Base-by-base conservation (phyloP, 2,329 filamentous ascomycete genomes). In the Gliomastix tumulicola region DNA sequence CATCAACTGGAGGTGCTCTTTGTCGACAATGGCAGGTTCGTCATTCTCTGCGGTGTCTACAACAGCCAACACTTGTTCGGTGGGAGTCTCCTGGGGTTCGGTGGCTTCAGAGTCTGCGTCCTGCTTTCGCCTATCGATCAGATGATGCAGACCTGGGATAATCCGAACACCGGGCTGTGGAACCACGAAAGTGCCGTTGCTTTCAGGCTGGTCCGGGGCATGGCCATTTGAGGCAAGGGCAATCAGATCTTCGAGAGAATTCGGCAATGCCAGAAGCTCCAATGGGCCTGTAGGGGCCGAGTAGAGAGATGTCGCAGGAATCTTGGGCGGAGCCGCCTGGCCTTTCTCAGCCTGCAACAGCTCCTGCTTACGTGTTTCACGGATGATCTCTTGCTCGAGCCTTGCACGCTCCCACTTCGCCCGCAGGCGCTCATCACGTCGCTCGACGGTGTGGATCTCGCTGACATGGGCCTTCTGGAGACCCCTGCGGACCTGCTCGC, bases 331-430 rank as follows among this genome's bases (percentile, higher is more conserved):
- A n/a, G 31, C 36, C n/a, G n/a, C 23, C 12, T 23, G 31, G 19
- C 31, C 18, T 20, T 12, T 45, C 22, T 49, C 46, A 3, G 50
- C 49, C 37, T 50, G 39, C 31, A 45, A 42, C 1, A 68, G 67
- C 48, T 78, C 74, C 35, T 64, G 55, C 13, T 63, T 51, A 30
- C 64, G 66, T 40, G 81, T 85, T 51, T 81, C 73, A 44, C 89
- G 81, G 44, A 97, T 86, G 10, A 79, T 84, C 53, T 95, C 84
- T 48, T 87, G 79, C 57, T 96, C 88, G 36, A 82, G 77, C 44
- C 84, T 80, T n/a, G 92, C 92, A 49, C 92, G 75, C 56, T 97
- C 89, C 65, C 92, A 81, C 62, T 98, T 98, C 60, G 86, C 81
- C 50, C 86, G 74, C 42, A 80, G 81, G 32, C 92, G 79, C 57